Conservation (phyloP, 2,329 filamentous ascomycete species). For the Dactylonectria estremocensis region DNA sequence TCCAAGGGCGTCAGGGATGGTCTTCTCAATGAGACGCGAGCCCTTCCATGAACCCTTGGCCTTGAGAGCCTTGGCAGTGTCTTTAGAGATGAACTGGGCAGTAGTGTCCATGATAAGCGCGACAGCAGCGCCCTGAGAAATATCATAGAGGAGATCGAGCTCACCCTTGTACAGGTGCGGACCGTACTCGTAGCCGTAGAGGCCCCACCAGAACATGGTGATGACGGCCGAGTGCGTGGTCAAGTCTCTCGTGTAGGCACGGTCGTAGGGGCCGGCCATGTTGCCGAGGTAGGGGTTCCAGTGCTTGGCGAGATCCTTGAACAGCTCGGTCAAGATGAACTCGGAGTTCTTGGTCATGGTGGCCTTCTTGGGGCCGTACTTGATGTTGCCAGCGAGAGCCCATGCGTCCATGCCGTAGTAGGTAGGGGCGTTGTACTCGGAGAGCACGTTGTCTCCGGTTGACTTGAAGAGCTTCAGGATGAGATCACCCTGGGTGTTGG, state of each 20-base stretch:
- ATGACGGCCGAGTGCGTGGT: conserved; percentile 58
- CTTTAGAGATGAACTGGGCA: conserved; percentile 46
- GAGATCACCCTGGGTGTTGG: conserved; percentile 51
- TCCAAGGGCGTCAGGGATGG: conserved; percentile 54
- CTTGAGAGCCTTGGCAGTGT: conserved; percentile 48
- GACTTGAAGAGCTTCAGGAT: conserved; percentile 51
- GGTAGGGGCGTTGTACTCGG: conserved; percentile 58
- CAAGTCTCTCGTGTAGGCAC: conserved; percentile 41
- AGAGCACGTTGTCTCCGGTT: conserved; percentile 50
- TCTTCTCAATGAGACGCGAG: conserved; percentile 54
- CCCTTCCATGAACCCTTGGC: conserved; percentile 53
- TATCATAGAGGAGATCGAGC: conserved; percentile 58
- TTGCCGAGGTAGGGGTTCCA: conserved; percentile 44
- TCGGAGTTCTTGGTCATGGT: conserved; percentile 31
- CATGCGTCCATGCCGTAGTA: conserved; percentile 60
- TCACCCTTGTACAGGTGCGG: conserved; percentile 57
- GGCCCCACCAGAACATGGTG: conserved; percentile 60
- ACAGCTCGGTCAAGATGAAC: conserved; percentile 36
- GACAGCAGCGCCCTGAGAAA: conserved; percentile 58
- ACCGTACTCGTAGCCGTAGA: conserved; percentile 58
- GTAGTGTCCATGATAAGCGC: conserved; percentile 56
- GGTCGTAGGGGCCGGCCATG: conserved; percentile 43
- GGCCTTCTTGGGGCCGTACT: conserved; percentile 49
- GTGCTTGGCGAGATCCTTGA: conserved; percentile 41
- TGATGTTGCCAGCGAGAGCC: conserved; percentile 57